phyloP scores from a whole-genome alignment of 306 rosid genomes.

The Medicago lupulina region DNA sequence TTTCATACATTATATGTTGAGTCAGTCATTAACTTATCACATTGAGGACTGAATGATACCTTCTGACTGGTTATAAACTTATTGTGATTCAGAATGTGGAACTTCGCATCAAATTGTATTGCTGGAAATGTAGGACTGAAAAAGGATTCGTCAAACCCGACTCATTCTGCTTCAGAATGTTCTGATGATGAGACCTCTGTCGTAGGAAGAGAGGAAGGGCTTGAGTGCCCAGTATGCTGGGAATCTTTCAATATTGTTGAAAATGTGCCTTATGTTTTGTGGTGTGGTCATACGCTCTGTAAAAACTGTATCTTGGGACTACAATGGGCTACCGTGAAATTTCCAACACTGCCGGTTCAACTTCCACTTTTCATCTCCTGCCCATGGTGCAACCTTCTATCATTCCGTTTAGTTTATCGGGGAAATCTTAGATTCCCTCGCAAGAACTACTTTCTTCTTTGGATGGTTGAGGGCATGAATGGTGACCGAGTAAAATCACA shows the following conservation, averaged over 20 bases:
- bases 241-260: constrained; percentile 96
- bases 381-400: constrained; percentile 96
- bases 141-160: constrained; percentile 54
- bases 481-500: constrained; percentile 80
- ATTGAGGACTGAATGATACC: constrained; percentile 43
- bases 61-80: constrained; percentile 44
- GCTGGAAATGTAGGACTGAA: constrained; percentile 74
- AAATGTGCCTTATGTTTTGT: constrained; percentile 93
- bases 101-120: constrained; percentile 82
- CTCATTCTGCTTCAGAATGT: constrained; percentile 69
- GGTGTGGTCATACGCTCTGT: constrained; percentile 99
- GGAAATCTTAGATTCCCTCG: constrained; percentile 89
- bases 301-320: constrained; percentile 93
- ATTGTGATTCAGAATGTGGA: constrained; percentile 72
- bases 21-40: constrained; percentile 31
- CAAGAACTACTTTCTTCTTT: constrained; percentile 96
- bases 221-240: constrained; percentile 97
- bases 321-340: constrained; percentile 95
- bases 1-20: constrained; percentile 39
- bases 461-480: constrained; percentile 99
- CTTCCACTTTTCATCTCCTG: constrained; percentile 96
- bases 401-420: constrained; percentile 82
- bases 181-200: constrained; percentile 89
- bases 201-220: constrained; percentile 84
- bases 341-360: constrained; percentile 91